Conservation (phyloP, 208 protist species). For the Angomonas ambiguus region DNA sequence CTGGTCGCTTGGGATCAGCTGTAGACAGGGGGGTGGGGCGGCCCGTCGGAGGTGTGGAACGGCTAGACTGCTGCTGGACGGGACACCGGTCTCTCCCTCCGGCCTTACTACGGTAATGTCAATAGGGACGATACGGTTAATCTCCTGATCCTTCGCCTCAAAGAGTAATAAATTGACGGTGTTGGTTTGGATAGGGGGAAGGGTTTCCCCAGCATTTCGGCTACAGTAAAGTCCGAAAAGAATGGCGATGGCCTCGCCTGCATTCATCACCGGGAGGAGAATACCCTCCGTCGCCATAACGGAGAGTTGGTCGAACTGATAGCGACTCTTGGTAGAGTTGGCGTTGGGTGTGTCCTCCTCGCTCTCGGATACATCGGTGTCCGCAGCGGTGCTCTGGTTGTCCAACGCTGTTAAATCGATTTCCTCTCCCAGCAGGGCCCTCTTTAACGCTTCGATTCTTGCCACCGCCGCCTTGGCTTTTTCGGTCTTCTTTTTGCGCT, state of each 20-base stretch:
- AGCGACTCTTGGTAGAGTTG: conserved; percentile 23
- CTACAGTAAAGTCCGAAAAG: conserved; percentile 50
- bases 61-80: conserved; percentile 1
- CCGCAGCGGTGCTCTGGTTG: conserved; percentile 9
- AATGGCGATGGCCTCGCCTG: conserved; percentile 65
- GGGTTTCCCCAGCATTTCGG: conserved; percentile 31
- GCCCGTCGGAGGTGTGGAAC: not conserved
- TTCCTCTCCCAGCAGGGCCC: conserved; percentile 63
- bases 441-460: conserved; percentile 56
- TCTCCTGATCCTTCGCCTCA: conserved; percentile 77
- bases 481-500: conserved; percentile 82
- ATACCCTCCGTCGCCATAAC: conserved; percentile 58
- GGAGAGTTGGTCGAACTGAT: conserved; percentile 50
- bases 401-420: conserved; percentile 48
- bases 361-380: conserved; percentile 63
- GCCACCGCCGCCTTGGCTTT: conserved; percentile 54
- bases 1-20: conserved; percentile 1
- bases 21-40: not conserved
- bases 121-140: conserved; percentile 75
- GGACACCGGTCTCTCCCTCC: conserved; percentile 37
- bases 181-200: conserved; percentile 59
- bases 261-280: conserved; percentile 65
- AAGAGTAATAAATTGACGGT: conserved; percentile 78
- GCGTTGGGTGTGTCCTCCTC: conserved; percentile 45
- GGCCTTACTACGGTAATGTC: conserved; percentile 66